phyloP scores from a whole-genome alignment of 257 asterid species.

The Rauvolfia tetraphylla region DNA sequence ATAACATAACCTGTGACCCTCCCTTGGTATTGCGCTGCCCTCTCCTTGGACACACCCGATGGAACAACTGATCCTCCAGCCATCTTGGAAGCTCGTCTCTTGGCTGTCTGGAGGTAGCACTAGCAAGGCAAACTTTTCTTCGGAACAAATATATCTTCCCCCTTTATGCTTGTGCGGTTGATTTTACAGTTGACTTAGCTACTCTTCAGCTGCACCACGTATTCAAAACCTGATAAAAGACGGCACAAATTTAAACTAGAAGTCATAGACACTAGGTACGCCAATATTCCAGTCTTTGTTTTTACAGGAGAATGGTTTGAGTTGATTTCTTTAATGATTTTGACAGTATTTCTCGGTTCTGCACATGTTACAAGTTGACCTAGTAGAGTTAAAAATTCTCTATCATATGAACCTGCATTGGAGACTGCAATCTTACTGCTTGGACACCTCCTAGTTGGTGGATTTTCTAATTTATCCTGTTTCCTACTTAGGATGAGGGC shows the following conservation, averaged over 20 bases:
- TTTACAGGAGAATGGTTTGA: not conserved
- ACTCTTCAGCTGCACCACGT: not conserved
- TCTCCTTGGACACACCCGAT: slow-evolving; percentile 54
- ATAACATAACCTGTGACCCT: slow-evolving; percentile 54
- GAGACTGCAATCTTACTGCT: not conserved
- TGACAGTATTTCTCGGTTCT: not conserved
- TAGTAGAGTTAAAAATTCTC: not conserved
- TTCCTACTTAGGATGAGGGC: not conserved
- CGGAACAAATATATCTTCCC: not conserved
- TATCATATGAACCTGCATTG: not conserved
- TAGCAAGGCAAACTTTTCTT: not conserved
- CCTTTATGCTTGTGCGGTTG: not conserved
- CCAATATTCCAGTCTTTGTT: not conserved
- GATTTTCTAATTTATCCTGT: not conserved
- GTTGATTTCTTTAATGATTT: not conserved
- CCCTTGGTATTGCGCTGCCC: slow-evolving; percentile 65
- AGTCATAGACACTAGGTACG: not conserved
- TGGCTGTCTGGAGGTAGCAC: not conserved
- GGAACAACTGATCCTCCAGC: slow-evolving; percentile 65
- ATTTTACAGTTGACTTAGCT: not conserved
- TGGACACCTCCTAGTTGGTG: not conserved
- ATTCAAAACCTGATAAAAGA: not conserved
- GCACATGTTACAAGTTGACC: slow-evolving; percentile 9
- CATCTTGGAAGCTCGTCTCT: slow-evolving; percentile 25
- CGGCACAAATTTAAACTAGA: not conserved